phyloP scores from a whole-genome alignment of 192 early-diverging fungal species.

The Chytriomyces sp. region DNA sequence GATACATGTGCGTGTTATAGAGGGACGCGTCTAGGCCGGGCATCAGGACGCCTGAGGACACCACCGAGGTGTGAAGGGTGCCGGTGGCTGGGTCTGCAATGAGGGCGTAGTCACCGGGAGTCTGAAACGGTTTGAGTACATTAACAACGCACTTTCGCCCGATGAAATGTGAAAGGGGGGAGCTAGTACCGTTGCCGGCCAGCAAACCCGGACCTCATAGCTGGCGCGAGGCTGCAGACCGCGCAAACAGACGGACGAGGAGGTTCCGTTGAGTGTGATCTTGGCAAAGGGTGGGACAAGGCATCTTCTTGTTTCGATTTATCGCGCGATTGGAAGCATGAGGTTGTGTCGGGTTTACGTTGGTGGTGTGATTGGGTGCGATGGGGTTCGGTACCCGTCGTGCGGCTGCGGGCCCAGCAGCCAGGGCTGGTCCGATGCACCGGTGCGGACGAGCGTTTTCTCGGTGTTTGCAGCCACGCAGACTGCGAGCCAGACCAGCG shows the following conservation, averaged over 20 bases:
- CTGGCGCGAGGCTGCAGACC: not conserved
- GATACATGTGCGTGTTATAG: slow-evolving; percentile 11
- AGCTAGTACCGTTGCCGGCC: slow-evolving; percentile 22
- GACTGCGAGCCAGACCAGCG: not conserved
- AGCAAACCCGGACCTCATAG: slow-evolving; percentile 24
- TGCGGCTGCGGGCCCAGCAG: not conserved
- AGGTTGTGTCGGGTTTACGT: not conserved
- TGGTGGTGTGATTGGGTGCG: not conserved
- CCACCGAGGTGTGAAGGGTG: not conserved
- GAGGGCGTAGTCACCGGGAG: slow-evolving; percentile 16
- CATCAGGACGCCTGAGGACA: slow-evolving; percentile 4
- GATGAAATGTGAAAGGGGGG: not conserved
- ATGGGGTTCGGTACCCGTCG: not conserved
- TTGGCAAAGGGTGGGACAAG: slow-evolving; percentile 1
- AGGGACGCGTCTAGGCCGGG: slow-evolving; percentile 1
- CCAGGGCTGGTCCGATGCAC: not conserved
- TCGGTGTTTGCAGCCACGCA: slow-evolving; percentile 19
- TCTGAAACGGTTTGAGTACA: not conserved
- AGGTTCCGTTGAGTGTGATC: not conserved
- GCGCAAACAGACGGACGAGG: slow-evolving; percentile 16
- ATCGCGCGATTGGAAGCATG: not conserved
- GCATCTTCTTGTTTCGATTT: slow-evolving; percentile 1
- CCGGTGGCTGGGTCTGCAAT: slow-evolving; percentile 2
- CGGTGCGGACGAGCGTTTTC: not conserved
- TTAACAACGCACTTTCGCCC: not conserved